These are phyloP conservation scores for Peterozyma toletana DNA, from an alignment of 805 yeast genomes.

Conservation along the genomic window DNA sequence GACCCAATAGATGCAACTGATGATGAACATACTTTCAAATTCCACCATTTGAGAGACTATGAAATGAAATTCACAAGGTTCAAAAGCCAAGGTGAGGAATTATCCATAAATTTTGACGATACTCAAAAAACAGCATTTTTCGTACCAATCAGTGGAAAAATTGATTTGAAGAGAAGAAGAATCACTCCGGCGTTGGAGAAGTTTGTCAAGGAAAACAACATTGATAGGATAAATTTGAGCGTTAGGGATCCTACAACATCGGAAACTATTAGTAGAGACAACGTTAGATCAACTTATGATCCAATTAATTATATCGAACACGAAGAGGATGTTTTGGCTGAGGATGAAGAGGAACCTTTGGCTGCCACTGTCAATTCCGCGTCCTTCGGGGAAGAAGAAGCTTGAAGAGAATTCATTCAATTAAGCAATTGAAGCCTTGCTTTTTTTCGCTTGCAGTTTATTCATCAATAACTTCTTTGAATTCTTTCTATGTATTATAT, in stretches of 20 bases:
- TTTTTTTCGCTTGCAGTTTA: no score
- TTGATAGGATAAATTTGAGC: conserved; percentile 54
- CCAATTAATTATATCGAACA: conserved; percentile 72
- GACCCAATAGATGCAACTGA: conserved; percentile 33
- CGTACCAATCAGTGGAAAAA: conserved; percentile 69
- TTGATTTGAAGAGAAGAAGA: conserved; percentile 82
- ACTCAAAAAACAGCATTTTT: conserved; percentile 57
- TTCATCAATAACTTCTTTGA: no score
- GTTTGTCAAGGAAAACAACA: conserved; percentile 46
- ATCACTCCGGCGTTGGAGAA: conserved; percentile 53
- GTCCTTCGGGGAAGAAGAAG: conserved; percentile 17
- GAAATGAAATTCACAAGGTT: conserved; percentile 56
- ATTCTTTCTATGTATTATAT: no score
- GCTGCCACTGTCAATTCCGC: no score
- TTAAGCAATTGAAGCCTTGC: neutral
- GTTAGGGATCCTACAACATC: conserved; percentile 68
- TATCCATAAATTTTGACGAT: conserved; percentile 57
- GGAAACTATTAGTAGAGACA: conserved; percentile 65
- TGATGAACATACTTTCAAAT: conserved; percentile 38
- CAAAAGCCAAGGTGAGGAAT: conserved; percentile 47
- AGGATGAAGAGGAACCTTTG: conserved; percentile 19
- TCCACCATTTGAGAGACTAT: conserved; percentile 67
- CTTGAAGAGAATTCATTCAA: conserved; percentile 10
- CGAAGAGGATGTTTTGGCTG: conserved; percentile 41
- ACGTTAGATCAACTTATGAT: conserved; percentile 60